phyloP scores from a whole-genome alignment of 1,139 yeast genomes.

The Pichia sp. region DNA sequence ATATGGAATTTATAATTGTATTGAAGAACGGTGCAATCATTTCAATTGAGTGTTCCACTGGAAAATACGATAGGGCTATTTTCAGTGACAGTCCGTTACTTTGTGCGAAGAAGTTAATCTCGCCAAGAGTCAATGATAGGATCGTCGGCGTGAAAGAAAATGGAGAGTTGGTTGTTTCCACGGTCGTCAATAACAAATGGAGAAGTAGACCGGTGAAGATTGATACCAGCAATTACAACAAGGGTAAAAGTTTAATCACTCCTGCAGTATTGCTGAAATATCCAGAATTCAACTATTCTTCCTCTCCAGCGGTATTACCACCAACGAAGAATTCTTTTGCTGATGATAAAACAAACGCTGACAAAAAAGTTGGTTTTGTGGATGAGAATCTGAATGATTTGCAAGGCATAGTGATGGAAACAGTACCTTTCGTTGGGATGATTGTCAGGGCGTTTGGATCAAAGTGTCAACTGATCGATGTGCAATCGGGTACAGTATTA shows the following conservation, averaged over 20 bases:
- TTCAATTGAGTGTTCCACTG: slow-evolving; percentile 46
- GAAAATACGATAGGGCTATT: slow-evolving; percentile 32
- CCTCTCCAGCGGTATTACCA: not conserved
- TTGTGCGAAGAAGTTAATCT: slow-evolving; percentile 51
- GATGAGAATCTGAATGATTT: slow-evolving; percentile 11
- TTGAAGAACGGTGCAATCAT: slow-evolving; percentile 44
- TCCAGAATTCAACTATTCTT: slow-evolving; percentile 5
- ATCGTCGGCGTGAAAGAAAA: slow-evolving; percentile 52
- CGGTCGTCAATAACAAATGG: slow-evolving; percentile 66
- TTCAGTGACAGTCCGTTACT: slow-evolving; percentile 33
- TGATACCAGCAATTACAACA: slow-evolving; percentile 45
- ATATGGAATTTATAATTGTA: slow-evolving; percentile 39
- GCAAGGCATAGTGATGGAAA: slow-evolving; percentile 34
- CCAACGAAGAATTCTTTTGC: not conserved
- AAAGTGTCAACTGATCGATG: slow-evolving; percentile 65
- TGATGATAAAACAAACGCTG: not conserved
- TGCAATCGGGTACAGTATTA: slow-evolving; percentile 65
- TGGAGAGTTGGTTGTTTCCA: slow-evolving; percentile 56
- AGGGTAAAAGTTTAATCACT: slow-evolving; percentile 34
- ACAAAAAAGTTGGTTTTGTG: slow-evolving; percentile 9
- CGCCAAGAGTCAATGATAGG: slow-evolving; percentile 75
- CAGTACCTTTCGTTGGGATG: slow-evolving; percentile 69
- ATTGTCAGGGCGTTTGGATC: slow-evolving; percentile 51
- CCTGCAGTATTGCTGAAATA: slow-evolving; percentile 34
- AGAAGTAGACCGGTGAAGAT: slow-evolving; percentile 47